Base-by-base conservation (phyloP, 1,284 basidiomycete genomes). In the Trametes versicolor region DNA sequence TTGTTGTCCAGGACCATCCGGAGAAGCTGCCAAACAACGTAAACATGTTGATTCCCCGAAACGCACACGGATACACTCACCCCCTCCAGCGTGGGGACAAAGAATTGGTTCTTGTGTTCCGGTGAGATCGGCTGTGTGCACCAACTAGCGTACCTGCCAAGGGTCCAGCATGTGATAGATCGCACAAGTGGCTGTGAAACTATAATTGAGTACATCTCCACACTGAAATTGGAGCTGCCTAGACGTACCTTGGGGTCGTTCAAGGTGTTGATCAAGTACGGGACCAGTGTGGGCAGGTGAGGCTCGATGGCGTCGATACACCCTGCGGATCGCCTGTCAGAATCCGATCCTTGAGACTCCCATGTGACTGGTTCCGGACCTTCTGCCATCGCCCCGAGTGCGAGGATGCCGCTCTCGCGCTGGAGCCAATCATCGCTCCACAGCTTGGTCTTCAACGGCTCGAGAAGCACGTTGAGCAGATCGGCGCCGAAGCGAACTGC, bases 1-100 rank as follows among this genome's bases (percentile, higher is more conserved):
- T 99, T 99, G 80, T 95, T 94, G 78, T 99, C 98, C 58, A 99
- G 84, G n/a, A 99, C 96, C 94, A 97, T 99, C 64, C 92, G 90
- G 64, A 99, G 88, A 52, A 98, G 88, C 95, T 97, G 69, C 4
- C 58, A 36, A 23, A 47, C 53, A 67, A 60, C 66, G 52, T 23
- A 29, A 60, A 63, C 48, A 55, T 52, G 53, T 64, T 23, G 47
- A 66, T 36, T 25, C 21, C 34, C 52, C 49, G 45, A 36, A 52
- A 58, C 13, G 69, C 69, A 60, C 67, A 13, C 21, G 37, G 15
- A 34, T 36, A 89, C 0, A 50, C 95, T 76, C 79, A 99, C 95
- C 27, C 97, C 98, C 84, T 99, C 97, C 90, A 99, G 94, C 29
- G 95, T 96, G 0, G 98, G 97, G 34, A 99, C 90, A 76, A 99